phyloP scores from a whole-genome alignment of 1,284 basidiomycete genomes.

The Meripilus lineatus region DNA sequence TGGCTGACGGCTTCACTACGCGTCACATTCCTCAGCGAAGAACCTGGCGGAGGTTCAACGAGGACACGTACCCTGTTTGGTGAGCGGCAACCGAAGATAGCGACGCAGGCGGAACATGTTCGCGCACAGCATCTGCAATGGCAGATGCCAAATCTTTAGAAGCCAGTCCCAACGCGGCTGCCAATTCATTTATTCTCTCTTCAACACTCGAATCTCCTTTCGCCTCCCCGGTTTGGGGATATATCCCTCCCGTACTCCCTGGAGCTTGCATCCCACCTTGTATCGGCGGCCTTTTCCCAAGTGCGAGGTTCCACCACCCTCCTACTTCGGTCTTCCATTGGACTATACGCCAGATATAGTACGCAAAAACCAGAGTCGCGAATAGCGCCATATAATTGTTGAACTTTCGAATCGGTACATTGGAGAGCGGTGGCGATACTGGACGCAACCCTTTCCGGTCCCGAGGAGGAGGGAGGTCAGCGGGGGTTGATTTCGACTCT shows the following conservation, averaged over 20 bases:
- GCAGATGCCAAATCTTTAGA: constrained; percentile 55
- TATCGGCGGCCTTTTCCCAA: constrained; percentile 33
- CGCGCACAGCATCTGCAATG: constrained; percentile 50
- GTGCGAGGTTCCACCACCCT: constrained; percentile 54
- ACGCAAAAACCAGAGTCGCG: constrained; percentile 38
- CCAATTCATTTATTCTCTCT: constrained; percentile 51
- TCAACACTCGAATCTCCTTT: constrained; percentile 38
- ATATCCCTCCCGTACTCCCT: constrained; percentile 3
- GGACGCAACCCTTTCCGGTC: constrained; percentile 26
- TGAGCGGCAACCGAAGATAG: constrained; percentile 46
- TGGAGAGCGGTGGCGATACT: constrained; percentile 30
- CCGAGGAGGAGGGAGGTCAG: constrained; percentile 30
- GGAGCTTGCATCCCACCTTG: neutral
- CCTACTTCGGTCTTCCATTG: constrained; percentile 51
- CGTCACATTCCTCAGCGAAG: constrained; percentile 4
- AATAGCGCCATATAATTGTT: constrained; percentile 45
- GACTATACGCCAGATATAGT: constrained; percentile 44
- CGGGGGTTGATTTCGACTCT: too few species aligned
- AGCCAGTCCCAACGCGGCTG: constrained; percentile 55
- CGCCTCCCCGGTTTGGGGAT: neutral
- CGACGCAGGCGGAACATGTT: constrained; percentile 53
- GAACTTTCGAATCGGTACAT: constrained; percentile 32
- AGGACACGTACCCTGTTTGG: constrained; percentile 39
- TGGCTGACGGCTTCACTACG: constrained; percentile 21
- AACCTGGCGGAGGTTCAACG: neutral